A percentile compares a stretch with the other conserved stretches of the same genome.
Conservation (phyloP, 768 basidiomycete genomes). For the Tylopilus felleus region DNA sequence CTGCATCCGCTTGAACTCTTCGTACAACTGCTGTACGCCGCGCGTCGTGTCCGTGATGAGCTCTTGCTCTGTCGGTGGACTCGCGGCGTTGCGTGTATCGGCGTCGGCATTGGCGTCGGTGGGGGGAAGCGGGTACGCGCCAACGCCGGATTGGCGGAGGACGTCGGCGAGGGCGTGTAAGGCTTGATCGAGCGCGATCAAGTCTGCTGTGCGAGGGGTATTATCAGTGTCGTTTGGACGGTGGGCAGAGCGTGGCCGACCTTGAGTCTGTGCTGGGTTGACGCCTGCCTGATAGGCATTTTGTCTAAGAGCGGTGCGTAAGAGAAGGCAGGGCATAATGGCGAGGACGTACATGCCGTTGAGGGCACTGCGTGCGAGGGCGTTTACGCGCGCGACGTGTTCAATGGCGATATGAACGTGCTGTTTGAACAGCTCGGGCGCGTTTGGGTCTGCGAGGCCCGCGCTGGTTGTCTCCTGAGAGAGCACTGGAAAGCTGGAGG, state of each 20-base stretch:
- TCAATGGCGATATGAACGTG: slow-evolving; percentile 48
- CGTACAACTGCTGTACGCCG: slow-evolving; percentile 46
- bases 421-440: slow-evolving; percentile 60
- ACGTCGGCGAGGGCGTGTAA: slow-evolving; percentile 44
- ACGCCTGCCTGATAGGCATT: slow-evolving; percentile 57
- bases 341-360: slow-evolving; percentile 48
- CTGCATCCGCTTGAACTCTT: slow-evolving; percentile 49
- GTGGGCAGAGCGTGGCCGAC: slow-evolving; percentile 31
- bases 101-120: slow-evolving; percentile 8
- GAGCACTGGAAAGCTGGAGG: slow-evolving; percentile 18
- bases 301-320: slow-evolving; percentile 38
- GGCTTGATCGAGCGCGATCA: slow-evolving; percentile 50
- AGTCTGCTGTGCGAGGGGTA: slow-evolving; percentile 36
- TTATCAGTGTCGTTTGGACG: background rate
- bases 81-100: slow-evolving; percentile 11
- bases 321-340: background rate
- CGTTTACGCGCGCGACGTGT: slow-evolving; percentile 47
- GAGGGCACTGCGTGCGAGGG: slow-evolving; percentile 46
- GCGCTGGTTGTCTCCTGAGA: slow-evolving; percentile 27
- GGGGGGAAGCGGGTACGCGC: slow-evolving; percentile 57
- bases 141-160: slow-evolving; percentile 60
- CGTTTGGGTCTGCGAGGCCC: slow-evolving; percentile 47
- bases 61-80: slow-evolving; percentile 43
- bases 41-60: slow-evolving; percentile 41
- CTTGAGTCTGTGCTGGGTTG: slow-evolving; percentile 53